phyloP scores from a whole-genome alignment of 768 basidiomycete species.

The Boletus edulis region DNA sequence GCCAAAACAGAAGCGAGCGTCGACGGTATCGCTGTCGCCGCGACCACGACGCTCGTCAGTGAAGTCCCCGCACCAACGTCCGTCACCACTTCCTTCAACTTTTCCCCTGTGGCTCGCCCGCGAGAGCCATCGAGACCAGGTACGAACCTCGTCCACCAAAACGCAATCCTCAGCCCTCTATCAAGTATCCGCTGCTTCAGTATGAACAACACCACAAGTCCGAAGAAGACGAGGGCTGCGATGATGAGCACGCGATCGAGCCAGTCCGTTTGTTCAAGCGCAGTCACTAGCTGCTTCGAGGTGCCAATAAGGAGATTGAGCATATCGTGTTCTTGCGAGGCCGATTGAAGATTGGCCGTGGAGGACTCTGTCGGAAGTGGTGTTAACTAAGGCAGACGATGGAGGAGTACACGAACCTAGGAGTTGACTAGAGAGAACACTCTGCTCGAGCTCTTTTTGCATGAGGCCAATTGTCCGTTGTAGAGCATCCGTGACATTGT shows the following conservation, averaged over 20 bases:
- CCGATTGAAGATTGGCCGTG: constrained; percentile 69
- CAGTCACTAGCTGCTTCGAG: constrained; percentile 82
- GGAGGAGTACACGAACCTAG: constrained; percentile 51
- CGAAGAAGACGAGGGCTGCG: constrained; percentile 77
- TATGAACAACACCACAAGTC: constrained; percentile 81
- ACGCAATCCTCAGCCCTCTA: constrained; percentile 70
- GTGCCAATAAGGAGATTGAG: constrained; percentile 69
- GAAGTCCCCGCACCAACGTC: background rate
- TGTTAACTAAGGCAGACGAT: background rate
- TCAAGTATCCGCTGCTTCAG: constrained; percentile 86
- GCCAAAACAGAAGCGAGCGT: constrained; percentile 14
- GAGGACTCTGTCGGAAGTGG: constrained; percentile 57
- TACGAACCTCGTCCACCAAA: constrained; percentile 85
- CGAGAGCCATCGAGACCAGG: constrained; percentile 34
- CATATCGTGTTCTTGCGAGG: constrained; percentile 74
- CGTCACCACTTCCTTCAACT: constrained; percentile 6
- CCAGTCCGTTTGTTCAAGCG: constrained; percentile 89
- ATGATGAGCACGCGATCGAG: constrained; percentile 87
- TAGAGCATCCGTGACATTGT: constrained; percentile 85
- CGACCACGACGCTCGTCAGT: constrained; percentile 5
- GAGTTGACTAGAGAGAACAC: constrained; percentile 82
- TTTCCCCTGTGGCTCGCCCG: background rate
- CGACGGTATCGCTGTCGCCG: constrained; percentile 3
- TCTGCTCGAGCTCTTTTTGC: constrained; percentile 90
- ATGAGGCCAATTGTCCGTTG: constrained; percentile 81